Percentiles rank a stretch among this genome's conserved stretches.
Evolutionary conservation across 805 yeast species (phyloP).

Genomic region (Blastobotrys peoriensis): DNA sequence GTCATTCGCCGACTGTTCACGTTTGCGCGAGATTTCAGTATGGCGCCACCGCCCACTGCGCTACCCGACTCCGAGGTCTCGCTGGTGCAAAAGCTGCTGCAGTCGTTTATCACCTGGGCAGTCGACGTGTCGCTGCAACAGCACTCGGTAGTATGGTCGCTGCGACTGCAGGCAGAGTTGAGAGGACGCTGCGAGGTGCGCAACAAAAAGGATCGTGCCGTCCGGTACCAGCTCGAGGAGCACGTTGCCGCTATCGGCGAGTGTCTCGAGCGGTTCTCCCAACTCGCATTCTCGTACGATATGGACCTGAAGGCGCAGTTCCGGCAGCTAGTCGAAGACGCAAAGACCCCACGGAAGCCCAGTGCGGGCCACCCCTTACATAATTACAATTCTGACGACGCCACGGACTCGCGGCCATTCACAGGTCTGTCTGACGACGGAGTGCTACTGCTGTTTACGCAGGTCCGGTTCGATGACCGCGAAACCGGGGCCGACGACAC

Average conservation of each 20-base stretch:
- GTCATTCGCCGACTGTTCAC: conserved; percentile 57
- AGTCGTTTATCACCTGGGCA: conserved; percentile 52
- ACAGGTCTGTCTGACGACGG: conserved; percentile 29
- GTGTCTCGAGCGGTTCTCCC: conserved; percentile 37
- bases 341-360: conserved; percentile 26
- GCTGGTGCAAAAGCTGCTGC: conserved; percentile 58
- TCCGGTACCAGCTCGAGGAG: conserved; percentile 24
- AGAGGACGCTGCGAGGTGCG: conserved; percentile 23
- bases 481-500: not conserved
- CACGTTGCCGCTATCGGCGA: conserved; percentile 28
- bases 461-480: conserved; percentile 25
- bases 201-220: not conserved
- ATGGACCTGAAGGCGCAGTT: conserved; percentile 38
- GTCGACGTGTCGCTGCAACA: conserved; percentile 37
- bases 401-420: conserved; percentile 18
- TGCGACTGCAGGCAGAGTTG: conserved; percentile 30
- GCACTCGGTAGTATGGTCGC: conserved; percentile 26
- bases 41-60: conserved; percentile 37
- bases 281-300: conserved; percentile 61
- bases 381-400: conserved; percentile 33
- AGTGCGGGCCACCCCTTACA: conserved; percentile 28
- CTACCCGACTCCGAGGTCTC: conserved; percentile 35
- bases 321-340: conserved; percentile 35
- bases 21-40: conserved; percentile 47
- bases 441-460: conserved; percentile 28